A percentile compares a stretch with the other conserved stretches of the same genome.
These are phyloP conservation scores for Pyrrhoderma noxium DNA, from an alignment of 1,284 basidiomycete genomes.

Conservation along the genomic window DNA sequence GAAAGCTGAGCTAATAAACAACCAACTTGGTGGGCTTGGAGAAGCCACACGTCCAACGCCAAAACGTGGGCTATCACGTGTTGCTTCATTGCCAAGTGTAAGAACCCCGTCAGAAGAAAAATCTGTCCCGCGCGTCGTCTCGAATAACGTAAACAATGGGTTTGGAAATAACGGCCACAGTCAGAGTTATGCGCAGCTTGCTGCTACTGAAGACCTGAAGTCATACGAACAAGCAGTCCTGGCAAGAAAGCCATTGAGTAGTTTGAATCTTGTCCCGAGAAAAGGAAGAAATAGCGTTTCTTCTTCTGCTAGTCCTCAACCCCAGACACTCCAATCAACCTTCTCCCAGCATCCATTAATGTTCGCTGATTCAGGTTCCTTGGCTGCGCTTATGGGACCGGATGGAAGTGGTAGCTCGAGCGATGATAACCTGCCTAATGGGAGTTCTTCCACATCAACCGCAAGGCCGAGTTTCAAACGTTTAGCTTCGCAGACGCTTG, in stretches of 20 bases:
- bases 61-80: slow-evolving; percentile 40
- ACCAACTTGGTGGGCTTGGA: slow-evolving; percentile 16
- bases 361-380: not conserved
- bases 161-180: slow-evolving; percentile 1
- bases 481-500: slow-evolving; percentile 61
- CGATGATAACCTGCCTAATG: slow-evolving; percentile 8
- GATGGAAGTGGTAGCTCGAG: slow-evolving; percentile 7
- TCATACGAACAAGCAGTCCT: slow-evolving; percentile 70
- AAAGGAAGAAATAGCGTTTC: slow-evolving; percentile 8
- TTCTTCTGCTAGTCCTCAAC: slow-evolving; percentile 12
- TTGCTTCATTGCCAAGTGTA: slow-evolving; percentile 56
- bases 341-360: not conserved
- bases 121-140: not conserved
- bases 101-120: slow-evolving; percentile 47
- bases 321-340: not conserved
- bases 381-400: slow-evolving; percentile 3
- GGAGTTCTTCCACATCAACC: not conserved
- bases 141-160: slow-evolving; percentile 7
- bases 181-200: slow-evolving; percentile 5
- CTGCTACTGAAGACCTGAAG: slow-evolving; percentile 48
- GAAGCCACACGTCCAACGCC: slow-evolving; percentile 21
- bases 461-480: slow-evolving; percentile 60
- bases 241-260: slow-evolving; percentile 38
- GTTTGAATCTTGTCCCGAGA: slow-evolving; percentile 21
- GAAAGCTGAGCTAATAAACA: slow-evolving; percentile 17